Base-by-base conservation (phyloP, 495 filamentous ascomycete genomes). In the Parachaetomium inaequale region DNA sequence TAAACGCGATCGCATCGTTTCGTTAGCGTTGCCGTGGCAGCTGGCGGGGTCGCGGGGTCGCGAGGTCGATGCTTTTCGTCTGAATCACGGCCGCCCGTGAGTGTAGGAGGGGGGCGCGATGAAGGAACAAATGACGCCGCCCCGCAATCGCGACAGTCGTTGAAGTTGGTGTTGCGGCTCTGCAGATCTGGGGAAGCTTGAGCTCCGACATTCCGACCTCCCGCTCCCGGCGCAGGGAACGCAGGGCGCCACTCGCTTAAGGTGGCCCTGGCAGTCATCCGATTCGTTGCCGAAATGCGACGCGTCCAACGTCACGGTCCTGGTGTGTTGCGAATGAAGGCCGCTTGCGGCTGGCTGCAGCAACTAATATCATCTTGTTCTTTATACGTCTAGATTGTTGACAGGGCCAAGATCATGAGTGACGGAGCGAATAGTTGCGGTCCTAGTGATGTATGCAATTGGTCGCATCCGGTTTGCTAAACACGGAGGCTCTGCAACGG, bases 161-260 rank as follows among this genome's bases (percentile, higher is more conserved):
- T 47, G 52, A 62, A 21, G 50, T 59, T 61, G 40, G 51, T 40
- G 59, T 62, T 62, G 59, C 59, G 59, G 59, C 59, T 62, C 59
- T 62, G 59, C 51, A 55, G 58, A 61, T 61, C 58, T 34, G 36
- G 47, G 58, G 40, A 26, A 46, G 59, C 38, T 49, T 62, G 50
- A 54, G 59, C 49, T 61, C 38, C 7, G 59, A 55, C 51, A 40
- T 55, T 62, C 42, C 59, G 21, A 6, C 46, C 34, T 51, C n/a
- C 50, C 17, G 42, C 19, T 46, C 42, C 42, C 42, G 42, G 17
- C 42, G n/a, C 42, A 15, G n/a, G 14, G 8, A 46, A 46, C n/a
- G 38, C 51, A 45, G 19, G 28, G 49, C 38, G 58, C 58, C 58
- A 53, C 47, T 59, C 47, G 46, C 10, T 45, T 32, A 55, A 40